These are phyloP conservation scores for Ensete glaucum DNA, from an alignment of 176 grass and related monocot species.

Conservation along the genomic window DNA sequence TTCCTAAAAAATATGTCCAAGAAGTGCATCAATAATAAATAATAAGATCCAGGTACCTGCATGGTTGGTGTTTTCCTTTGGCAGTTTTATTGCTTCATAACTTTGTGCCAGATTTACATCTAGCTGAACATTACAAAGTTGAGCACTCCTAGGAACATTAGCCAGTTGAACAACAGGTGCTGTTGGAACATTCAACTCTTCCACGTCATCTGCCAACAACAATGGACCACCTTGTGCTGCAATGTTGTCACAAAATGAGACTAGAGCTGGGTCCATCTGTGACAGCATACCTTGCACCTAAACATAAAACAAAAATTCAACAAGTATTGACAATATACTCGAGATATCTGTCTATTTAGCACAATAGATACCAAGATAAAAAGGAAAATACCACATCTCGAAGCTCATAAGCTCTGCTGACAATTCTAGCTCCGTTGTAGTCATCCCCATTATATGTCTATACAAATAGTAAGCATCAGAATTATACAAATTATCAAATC, in stretches of 20 bases:
- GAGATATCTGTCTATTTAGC: neutral
- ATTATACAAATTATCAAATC: neutral
- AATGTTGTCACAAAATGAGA: conserved; percentile 92
- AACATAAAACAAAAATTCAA: conserved; percentile 2
- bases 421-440: conserved; percentile 82
- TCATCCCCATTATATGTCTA: conserved; percentile 89
- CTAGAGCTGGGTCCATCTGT: conserved; percentile 90
- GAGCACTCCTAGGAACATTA: conserved; percentile 58
- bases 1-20: neutral
- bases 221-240: conserved; percentile 60
- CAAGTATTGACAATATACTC: conserved; percentile 2
- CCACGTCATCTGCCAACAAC: conserved; percentile 42
- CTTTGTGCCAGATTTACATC: conserved; percentile 67
- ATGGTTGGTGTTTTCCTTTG: conserved; percentile 65
- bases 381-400: conserved; percentile 73
- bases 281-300: conserved; percentile 96
- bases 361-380: neutral
- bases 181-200: conserved; percentile 52
- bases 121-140: conserved; percentile 86
- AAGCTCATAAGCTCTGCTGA: conserved; percentile 95
- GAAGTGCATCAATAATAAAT: neutral
- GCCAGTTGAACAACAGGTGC: conserved; percentile 70
- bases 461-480: conserved; percentile 4
- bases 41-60: conserved; percentile 29
- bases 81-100: conserved; percentile 67